phyloP scores from a whole-genome alignment of 192 early-diverging fungal species.

The Lobosporangium transversale region DNA sequence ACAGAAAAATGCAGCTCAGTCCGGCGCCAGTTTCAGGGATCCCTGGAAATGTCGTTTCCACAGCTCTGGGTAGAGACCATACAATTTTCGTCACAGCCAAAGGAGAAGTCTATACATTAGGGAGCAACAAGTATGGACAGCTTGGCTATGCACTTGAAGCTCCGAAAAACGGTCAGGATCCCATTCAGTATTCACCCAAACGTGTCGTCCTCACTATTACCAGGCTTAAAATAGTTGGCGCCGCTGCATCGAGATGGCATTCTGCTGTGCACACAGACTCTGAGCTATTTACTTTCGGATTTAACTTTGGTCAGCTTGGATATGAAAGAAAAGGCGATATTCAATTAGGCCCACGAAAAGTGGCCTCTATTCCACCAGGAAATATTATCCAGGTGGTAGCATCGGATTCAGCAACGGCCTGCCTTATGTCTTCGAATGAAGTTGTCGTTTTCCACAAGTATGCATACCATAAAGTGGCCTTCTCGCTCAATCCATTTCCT shows the following conservation, averaged over 20 bases:
- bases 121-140: constrained; percentile 73
- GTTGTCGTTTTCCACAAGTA: constrained; percentile 68
- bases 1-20: constrained; percentile 67
- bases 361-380: constrained; percentile 65
- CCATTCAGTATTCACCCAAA: constrained; percentile 57
- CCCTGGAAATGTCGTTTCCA: constrained; percentile 40
- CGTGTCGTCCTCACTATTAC: constrained; percentile 66
- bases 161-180: constrained; percentile 51
- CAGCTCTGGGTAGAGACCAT: constrained; percentile 77
- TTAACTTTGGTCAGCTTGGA: constrained; percentile 80
- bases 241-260: constrained; percentile 75
- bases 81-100: constrained; percentile 65
- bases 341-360: constrained; percentile 68
- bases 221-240: constrained; percentile 62
- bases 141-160: constrained; percentile 58
- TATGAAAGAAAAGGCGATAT: constrained; percentile 53
- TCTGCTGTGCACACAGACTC: constrained; percentile 68
- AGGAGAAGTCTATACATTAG: constrained; percentile 73
- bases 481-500: constrained; percentile 26
- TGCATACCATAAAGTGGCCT: constrained; percentile 58
- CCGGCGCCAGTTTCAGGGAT: constrained; percentile 61
- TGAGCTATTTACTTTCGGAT: constrained; percentile 73
- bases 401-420: constrained; percentile 74
- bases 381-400: constrained; percentile 65
- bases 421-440: constrained; percentile 65